phyloP scores from a whole-genome alignment of 1,139 yeast genomes.

The Hanseniaspora sp. region DNA sequence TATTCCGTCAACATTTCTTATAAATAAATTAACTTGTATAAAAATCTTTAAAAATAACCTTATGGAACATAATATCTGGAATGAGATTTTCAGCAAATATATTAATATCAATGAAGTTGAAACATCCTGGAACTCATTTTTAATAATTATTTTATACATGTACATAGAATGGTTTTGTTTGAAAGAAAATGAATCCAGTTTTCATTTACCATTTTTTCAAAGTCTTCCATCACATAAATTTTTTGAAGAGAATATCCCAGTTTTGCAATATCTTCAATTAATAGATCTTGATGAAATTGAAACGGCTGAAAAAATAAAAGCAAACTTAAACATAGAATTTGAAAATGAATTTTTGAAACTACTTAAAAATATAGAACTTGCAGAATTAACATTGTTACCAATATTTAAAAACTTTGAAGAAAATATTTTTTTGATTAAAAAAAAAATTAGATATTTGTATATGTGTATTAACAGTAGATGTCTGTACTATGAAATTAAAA shows the following conservation, averaged over 20 bases:
- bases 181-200: neutral
- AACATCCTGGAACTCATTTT: constrained; percentile 5
- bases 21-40: neutral
- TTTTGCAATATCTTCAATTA: neutral
- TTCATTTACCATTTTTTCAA: constrained; percentile 10
- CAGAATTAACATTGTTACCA: neutral
- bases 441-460: constrained; percentile 58
- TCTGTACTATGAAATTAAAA: constrained; percentile 60
- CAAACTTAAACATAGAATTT: constrained; percentile 21
- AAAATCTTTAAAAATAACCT: neutral
- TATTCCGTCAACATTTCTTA: constrained; percentile 33
- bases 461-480: constrained; percentile 85
- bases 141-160: constrained; percentile 6
- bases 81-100: neutral
- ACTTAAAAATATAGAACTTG: neutral
- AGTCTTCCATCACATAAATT: constrained; percentile 4
- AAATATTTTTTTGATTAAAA: constrained; percentile 22
- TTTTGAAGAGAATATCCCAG: constrained; percentile 8
- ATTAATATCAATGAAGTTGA: neutral
- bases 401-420: constrained; percentile 17
- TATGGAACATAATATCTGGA: neutral
- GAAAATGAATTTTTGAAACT: constrained; percentile 6
- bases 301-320: constrained; percentile 19
- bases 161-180: constrained; percentile 12
- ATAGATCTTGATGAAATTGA: neutral